These are phyloP conservation scores for Aphanomyces stellatus DNA, from an alignment of 352 stramenopile species.

Conservation along the genomic window DNA sequence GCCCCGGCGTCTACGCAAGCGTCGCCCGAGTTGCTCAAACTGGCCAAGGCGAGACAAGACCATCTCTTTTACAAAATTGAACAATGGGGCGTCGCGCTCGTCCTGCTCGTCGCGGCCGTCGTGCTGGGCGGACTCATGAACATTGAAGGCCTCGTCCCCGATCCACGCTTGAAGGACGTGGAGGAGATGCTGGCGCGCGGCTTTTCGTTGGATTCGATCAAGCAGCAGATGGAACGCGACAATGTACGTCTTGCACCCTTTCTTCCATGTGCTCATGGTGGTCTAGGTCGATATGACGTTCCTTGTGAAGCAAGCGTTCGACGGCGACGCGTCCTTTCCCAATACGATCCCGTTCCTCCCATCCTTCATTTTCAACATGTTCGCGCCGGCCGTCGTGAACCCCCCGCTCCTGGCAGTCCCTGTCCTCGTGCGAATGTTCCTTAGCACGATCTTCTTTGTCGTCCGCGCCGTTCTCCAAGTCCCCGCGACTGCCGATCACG, in stretches of 20 bases:
- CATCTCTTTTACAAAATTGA: conserved; percentile 41
- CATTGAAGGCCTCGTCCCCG: neutral
- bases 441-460: conserved; percentile 19
- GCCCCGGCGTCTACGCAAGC: conserved; percentile 20
- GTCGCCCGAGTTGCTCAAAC: conserved; percentile 29
- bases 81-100: conserved; percentile 50
- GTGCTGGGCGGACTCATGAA: neutral
- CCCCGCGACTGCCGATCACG: conserved; percentile 1
- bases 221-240: conserved; percentile 61
- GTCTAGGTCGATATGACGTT: conserved; percentile 29
- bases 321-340: neutral
- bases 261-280: neutral
- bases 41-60: conserved; percentile 25
- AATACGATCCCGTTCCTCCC: conserved; percentile 10
- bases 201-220: conserved; percentile 50
- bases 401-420: conserved; percentile 60
- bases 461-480: neutral
- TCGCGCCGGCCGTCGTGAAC: conserved; percentile 40
- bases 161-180: conserved; percentile 49
- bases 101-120: conserved; percentile 27
- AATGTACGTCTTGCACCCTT: conserved; percentile 29
- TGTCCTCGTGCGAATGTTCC: conserved; percentile 43
- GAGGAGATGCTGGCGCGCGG: conserved; percentile 50
- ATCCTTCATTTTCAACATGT: conserved; percentile 22
- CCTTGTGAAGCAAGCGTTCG: conserved; percentile 19